Conservation (phyloP, 176 grass and related monocot genomes). For the Thalia dealbata region DNA sequence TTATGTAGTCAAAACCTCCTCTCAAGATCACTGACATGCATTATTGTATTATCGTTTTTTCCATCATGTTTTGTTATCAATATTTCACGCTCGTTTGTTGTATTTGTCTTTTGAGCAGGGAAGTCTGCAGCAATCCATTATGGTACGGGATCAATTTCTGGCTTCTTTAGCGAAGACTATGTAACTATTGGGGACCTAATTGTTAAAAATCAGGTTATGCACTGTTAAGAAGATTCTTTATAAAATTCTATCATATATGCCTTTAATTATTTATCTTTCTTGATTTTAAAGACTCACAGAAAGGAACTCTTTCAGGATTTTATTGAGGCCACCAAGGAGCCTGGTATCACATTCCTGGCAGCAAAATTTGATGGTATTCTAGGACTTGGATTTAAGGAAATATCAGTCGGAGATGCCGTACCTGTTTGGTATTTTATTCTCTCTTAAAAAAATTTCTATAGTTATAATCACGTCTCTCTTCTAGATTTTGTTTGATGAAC, state of each 20-base stretch:
- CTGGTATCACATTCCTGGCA: slow-evolving; percentile 9
- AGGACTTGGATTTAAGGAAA: slow-evolving; percentile 17
- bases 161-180: slow-evolving; percentile 6
- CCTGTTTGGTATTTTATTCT: slow-evolving; percentile 11
- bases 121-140: slow-evolving; percentile 10
- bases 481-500: too few species aligned
- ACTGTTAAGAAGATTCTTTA: background rate
- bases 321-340: slow-evolving; percentile 15
- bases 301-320: slow-evolving; percentile 1
- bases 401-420: slow-evolving; percentile 8
- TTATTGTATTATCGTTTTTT: background rate
- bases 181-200: background rate
- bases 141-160: slow-evolving; percentile 13
- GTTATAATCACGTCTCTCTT: background rate
- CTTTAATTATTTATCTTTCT: background rate
- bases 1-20: background rate
- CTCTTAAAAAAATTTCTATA: background rate
- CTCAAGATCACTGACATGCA: background rate
- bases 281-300: background rate
- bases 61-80: background rate
- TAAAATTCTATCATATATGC: background rate
- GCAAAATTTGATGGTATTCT: slow-evolving; percentile 23
- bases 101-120: background rate
- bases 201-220: slow-evolving; percentile 12
- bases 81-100: background rate